phyloP scores from a whole-genome alignment of 2,329 filamentous ascomycete genomes.

The Stachybotrys chartarum region DNA sequence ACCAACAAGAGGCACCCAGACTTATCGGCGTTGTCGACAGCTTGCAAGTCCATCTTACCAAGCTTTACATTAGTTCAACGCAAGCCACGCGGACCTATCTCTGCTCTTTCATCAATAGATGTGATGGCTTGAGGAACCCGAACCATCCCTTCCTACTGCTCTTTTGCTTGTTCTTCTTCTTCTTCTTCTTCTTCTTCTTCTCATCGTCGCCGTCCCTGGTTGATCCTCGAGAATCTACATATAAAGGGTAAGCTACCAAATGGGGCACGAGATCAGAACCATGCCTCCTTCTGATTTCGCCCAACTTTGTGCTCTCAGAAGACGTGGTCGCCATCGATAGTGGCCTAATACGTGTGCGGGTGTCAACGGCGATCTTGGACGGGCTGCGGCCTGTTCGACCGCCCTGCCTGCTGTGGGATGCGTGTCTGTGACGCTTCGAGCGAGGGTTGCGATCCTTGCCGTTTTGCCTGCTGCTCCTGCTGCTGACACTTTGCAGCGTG shows the following conservation, averaged over 20 bases:
- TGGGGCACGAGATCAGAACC: conserved; percentile 5
- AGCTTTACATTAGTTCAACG: not conserved
- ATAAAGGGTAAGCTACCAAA: conserved; percentile 12
- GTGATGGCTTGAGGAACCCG: not conserved
- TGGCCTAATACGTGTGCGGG: conserved; percentile 7
- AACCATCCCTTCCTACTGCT: conserved; percentile 17
- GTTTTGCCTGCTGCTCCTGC: conserved; percentile 11
- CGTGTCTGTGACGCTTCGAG: conserved; percentile 6
- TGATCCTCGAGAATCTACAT: conserved; percentile 3
- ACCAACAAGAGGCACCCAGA: no score
- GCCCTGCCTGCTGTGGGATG: conserved; percentile 3
- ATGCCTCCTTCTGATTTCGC: conserved; percentile 27
- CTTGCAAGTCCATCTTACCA: not conserved
- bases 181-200: conserved; percentile 8
- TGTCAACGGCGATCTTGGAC: conserved; percentile 3
- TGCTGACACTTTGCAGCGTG: conserved; percentile 6
- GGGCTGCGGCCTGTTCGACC: conserved; percentile 1
- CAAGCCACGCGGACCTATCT: not conserved
- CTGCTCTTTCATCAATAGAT: not conserved
- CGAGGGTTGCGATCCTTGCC: not conserved
- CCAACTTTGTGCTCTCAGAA: conserved; percentile 37
- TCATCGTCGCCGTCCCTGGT: conserved; percentile 1
- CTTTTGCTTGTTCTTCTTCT: conserved; percentile 6
- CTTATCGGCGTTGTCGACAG: not conserved
- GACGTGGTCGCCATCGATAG: conserved; percentile 26